Base-by-base conservation (phyloP, 257 asterid genomes). In the Penstemon newberryi region DNA sequence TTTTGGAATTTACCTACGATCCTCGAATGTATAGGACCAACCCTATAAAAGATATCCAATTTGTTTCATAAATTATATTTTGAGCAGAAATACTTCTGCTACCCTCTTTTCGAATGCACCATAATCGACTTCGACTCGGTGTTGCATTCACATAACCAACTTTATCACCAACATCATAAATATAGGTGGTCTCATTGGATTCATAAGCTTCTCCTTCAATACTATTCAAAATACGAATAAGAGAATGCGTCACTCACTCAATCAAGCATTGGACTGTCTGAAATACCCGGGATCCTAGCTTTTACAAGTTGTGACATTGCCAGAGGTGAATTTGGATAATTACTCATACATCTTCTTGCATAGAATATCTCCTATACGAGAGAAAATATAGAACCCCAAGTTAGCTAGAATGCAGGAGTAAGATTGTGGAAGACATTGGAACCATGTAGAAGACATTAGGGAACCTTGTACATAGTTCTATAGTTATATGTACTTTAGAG, bases 281-380 rank as follows among this genome's bases (percentile, higher is more conserved):
- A 76, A 39, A 83, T 67, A 19, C 92, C 89, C 0, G 86, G 88
- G 56, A 89, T 80, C 70, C 81, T 84, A 12, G 87, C 80, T 67
- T 96, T 96, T 3, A 88, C 89, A 19, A 93, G 80, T 66, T 78
- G 78, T 3, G 83, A 80, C 73, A 79, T 77, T 1, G 84, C 94
- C 51, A 74, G 82, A 0, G 96, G 97, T 0, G 99, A 90, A 74
- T 79, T 85, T 33, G 96, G 95, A 62, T 90, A 15, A 15, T 15
- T 90, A 81, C 92, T 90, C 80, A 85, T 63, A 80, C 81, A 45
- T 93, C 99, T 75, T 88, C 94, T 67, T 93, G 92, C 60, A 93
- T 15, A 15, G 81, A 69, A 90, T 80, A 41, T 90, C 98, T 10
- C 92, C 96, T 6, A 93, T 76, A 72, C 97, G 78, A 4, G 91